phyloP scores from a whole-genome alignment of 441 rosid species.

The Erysimum pusillum region DNA sequence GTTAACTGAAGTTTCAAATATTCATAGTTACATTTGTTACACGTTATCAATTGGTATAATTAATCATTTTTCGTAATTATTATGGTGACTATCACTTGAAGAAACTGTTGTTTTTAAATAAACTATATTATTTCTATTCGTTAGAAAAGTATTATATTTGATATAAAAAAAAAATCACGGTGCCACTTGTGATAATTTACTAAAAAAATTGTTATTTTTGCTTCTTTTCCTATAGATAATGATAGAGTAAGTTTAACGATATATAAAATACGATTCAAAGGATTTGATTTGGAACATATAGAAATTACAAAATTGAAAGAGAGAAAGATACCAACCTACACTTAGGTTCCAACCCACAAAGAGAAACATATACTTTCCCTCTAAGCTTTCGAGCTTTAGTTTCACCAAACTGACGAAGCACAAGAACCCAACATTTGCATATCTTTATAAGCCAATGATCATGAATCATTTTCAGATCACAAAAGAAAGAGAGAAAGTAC shows the following conservation, averaged over 20 bases:
- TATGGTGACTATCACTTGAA: too few species aligned
- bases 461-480: constrained; percentile 41
- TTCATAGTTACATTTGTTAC: not conserved
- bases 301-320: not conserved
- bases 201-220: not conserved
- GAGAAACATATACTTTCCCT: constrained; percentile 44
- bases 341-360: constrained; percentile 43
- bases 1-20: not conserved
- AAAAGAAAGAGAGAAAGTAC: constrained; percentile 27
- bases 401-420: constrained; percentile 47
- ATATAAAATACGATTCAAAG: not conserved
- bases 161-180: too few species aligned
- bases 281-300: not conserved
- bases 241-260: constrained; percentile 5
- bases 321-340: constrained; percentile 40
- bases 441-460: constrained; percentile 44
- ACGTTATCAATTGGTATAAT: not conserved
- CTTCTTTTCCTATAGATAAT: not conserved
- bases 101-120: not conserved
- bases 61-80: too few species aligned
- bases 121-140: too few species aligned
- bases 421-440: constrained; percentile 58
- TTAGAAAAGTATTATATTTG: too few species aligned
- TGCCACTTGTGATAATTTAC: not conserved
- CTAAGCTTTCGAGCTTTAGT: constrained; percentile 32